Conservation (phyloP, 352 stramenopile genomes). For the Thraustochytrium sp. region DNA sequence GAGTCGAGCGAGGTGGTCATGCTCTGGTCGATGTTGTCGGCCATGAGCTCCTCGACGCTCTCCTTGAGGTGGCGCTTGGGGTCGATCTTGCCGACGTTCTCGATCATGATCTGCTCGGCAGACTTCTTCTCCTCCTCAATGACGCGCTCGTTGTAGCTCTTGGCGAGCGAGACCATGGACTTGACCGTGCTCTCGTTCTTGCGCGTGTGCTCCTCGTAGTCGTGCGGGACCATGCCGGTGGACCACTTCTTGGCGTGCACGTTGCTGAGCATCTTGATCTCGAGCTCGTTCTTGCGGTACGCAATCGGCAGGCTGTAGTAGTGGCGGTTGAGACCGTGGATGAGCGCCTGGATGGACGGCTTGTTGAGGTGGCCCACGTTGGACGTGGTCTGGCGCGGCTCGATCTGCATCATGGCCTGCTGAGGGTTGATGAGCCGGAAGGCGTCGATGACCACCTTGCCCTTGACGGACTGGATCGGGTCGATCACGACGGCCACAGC, state of each 20-base stretch:
- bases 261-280: constrained; percentile 99
- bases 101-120: constrained; percentile 87
- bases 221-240: constrained; percentile 80
- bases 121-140: constrained; percentile 92
- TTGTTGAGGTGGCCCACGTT: constrained; percentile 99
- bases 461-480: constrained; percentile 97
- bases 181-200: constrained; percentile 85
- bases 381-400: constrained; percentile 94
- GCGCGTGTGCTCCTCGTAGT: constrained; percentile 89
- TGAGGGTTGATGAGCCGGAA: constrained; percentile 98
- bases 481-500: constrained; percentile 98
- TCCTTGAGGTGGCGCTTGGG: constrained; percentile 86
- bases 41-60: constrained; percentile 94
- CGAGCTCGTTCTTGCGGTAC: constrained; percentile 98
- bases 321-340: constrained; percentile 96
- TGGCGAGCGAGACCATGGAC: constrained; percentile 86
- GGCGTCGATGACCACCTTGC: constrained; percentile 98
- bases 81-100: constrained; percentile 95
- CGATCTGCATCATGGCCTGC: constrained; percentile 95
- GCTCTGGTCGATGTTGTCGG: constrained; percentile 95
- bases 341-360: constrained; percentile 95
- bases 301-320: constrained; percentile 97
- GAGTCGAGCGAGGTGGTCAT: constrained; percentile 97
- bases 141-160: constrained; percentile 91
- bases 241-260: constrained; percentile 97